Evolutionary conservation across 2,329 filamentous ascomycete species (phyloP), one percentile per base, ranked within the genome.

Genomic region (Aureobasidium uvarum): DNA sequence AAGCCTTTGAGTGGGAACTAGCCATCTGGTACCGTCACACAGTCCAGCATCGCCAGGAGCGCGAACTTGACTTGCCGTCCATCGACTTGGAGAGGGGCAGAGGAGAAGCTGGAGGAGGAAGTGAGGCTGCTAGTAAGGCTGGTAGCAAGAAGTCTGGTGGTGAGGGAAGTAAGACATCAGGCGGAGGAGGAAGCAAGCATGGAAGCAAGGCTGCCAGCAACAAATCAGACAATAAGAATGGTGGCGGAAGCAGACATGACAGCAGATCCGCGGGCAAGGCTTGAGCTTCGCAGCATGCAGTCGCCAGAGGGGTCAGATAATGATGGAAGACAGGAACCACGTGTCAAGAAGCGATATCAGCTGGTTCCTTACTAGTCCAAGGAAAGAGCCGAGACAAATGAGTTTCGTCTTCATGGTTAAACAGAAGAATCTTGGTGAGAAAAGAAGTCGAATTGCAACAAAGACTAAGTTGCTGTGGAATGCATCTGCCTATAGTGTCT

Each of bases 1-100:
- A 45, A n/a, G n/a, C 33, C 2, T 45, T 63, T 0, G 38, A 54
- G n/a, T 63, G 60, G 60, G 60, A 63, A 13, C 11, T 63, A 1
- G 28, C 13, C 1, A 14, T 63, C n/a, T 63, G 60, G 60, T 63
- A 41, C 13, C 18, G 18, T 6, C 31, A 43, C 20, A 41, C 2
- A 3, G 13, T 43, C 7, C 41, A 20, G 4, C 56, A 28, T 11
- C 39, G 56, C 14, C 28, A 28, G 14, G 36, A 36, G 4, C 43
- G 31, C 5, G 55, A 45, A 8, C 10, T 54, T n/a, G 55, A 46
- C 18, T 4, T n/a, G 13, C 4, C 25, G 45, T 28, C 14, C 25
- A 28, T 16, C 8, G 43, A 43, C 38, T 2, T 60, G 14, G 56
- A 36, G 28, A 20, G 10, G 28, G 43, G 43, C 25, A 14, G 18